Base-by-base conservation (phyloP, 2,329 filamentous ascomycete species). In the Diaporthe aspalathi region DNA sequence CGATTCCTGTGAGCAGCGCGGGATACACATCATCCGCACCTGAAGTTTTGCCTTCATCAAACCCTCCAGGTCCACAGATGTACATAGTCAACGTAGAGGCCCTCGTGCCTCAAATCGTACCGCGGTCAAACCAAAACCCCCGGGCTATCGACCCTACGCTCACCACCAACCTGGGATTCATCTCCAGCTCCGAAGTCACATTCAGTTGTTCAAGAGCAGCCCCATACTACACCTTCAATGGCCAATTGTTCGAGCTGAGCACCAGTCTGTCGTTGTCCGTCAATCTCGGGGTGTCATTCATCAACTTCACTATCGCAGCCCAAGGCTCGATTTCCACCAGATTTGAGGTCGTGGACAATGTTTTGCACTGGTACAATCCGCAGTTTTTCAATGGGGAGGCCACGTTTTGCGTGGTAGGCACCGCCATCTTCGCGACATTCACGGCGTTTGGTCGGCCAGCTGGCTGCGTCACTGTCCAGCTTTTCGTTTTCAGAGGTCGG, bases 81-180 rank as follows among this genome's bases (percentile, higher is more conserved):
- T 63, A 49, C 6, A 63, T 63, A 22, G 20, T 63, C 43, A 63
- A 63, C 27, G 60, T 63, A 6, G 43, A 63, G 43, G 60, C 60
- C 24, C 14, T 63, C 14, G n/a, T 32, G 35, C 60, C 60, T n/a
- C 22, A 32, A 32, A 3, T 62, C 17, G 43, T 38, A 27, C 27
- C 27, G 22, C 27, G 35, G 20, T 27, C 43, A 14, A 20, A 47
- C 6, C n/a, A 16, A n/a, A 17, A 47, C 9, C 11, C 24, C 27
- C 27, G 57, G 24, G 27, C 27, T 8, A 11, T 47, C 20, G 57
- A 49, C 43, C 57, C 57, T 7, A 35, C 5, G 8, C 12, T 45
- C 24, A 47, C 20, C 2, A 63, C 20, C 12, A 63, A 63, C 45
- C 20, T 63, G 6, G 60, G 60, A 35, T 63, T 49, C n/a, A 14